A percentile compares a stretch with the other conserved stretches of the same genome.
These are phyloP conservation scores for Mariannaea sp. DNA, from an alignment of 2,329 filamentous ascomycete genomes.

Conservation along the genomic window DNA sequence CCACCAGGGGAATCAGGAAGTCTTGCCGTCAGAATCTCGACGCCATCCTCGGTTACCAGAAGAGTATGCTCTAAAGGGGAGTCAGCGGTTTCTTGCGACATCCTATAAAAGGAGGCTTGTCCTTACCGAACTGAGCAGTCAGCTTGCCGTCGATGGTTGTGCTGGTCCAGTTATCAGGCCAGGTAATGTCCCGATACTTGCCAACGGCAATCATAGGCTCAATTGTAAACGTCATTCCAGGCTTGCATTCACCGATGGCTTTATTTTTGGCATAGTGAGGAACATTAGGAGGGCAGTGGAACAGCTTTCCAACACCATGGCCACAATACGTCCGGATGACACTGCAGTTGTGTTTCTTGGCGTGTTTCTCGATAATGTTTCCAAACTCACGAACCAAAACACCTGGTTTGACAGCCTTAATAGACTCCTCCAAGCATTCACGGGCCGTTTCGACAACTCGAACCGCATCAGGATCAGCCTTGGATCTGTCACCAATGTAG, in stretches of 20 bases:
- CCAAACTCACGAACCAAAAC: slow-evolving; percentile 92
- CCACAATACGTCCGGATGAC: slow-evolving; percentile 97
- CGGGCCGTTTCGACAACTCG: slow-evolving; percentile 89
- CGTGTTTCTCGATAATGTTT: slow-evolving; percentile 93
- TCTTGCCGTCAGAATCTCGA: slow-evolving; percentile 80
- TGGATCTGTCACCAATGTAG: slow-evolving; percentile 90
- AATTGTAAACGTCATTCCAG: slow-evolving; percentile 98
- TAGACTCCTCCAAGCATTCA: slow-evolving; percentile 88
- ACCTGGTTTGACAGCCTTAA: slow-evolving; percentile 90
- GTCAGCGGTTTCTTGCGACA: slow-evolving; percentile 28
- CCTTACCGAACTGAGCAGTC: slow-evolving; percentile 88
- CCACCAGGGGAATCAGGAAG: slow-evolving; percentile 76
- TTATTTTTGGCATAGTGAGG: slow-evolving; percentile 99
- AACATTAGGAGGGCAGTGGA: slow-evolving; percentile 92
- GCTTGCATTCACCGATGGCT: slow-evolving; percentile 89
- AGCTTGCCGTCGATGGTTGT: slow-evolving; percentile 86
- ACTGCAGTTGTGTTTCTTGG: slow-evolving; percentile 82
- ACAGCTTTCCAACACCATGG: slow-evolving; percentile 91
- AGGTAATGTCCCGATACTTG: slow-evolving; percentile 89
- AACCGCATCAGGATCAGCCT: slow-evolving; percentile 82
- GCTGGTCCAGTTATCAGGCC: slow-evolving; percentile 99
- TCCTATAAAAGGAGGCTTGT: background rate
- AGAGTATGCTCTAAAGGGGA: slow-evolving; percentile 71
- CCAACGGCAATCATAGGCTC: slow-evolving; percentile 98
- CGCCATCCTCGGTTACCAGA: slow-evolving; percentile 80